Evolutionary conservation across 768 basidiomycete genomes (phyloP).

Genomic region (Lanmaoa pseudosensibilis): DNA sequence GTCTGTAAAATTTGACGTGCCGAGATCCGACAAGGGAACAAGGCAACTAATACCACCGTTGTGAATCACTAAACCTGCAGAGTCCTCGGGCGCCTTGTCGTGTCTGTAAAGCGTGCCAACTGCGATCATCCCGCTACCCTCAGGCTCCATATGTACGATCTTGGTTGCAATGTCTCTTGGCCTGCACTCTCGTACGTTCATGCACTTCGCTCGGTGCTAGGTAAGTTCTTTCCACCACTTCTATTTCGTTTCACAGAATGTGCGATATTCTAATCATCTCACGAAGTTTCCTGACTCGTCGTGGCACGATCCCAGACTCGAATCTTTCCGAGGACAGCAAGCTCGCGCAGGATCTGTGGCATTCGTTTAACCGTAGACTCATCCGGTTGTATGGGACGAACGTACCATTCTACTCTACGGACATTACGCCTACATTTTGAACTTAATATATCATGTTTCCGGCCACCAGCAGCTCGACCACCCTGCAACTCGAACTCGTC

Average conservation of each 20-base stretch:
- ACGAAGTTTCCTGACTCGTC: background rate
- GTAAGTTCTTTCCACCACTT: background rate
- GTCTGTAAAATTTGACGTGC: background rate
- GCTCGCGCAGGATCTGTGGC: too few species aligned
- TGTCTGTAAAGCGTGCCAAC: background rate
- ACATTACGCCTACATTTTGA: too few species aligned
- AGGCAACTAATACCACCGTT: too few species aligned
- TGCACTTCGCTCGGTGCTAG: background rate
- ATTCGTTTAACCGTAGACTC: too few species aligned
- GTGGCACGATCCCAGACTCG: too few species aligned
- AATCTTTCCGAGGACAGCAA: too few species aligned
- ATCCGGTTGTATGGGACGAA: too few species aligned
- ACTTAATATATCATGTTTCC: too few species aligned
- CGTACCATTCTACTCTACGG: too few species aligned
- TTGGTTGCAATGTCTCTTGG: background rate
- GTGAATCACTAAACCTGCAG: background rate
- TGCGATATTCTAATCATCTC: too few species aligned
- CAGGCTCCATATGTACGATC: background rate
- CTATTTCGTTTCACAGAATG: too few species aligned
- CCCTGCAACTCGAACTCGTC: background rate
- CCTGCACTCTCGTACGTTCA: background rate
- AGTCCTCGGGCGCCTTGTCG: background rate
- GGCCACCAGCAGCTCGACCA: too few species aligned
- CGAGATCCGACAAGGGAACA: background rate
- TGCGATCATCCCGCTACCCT: background rate